These are phyloP conservation scores for Sporobolomyces pararoseus DNA, from an alignment of 768 basidiomycete species.

Conservation along the genomic window DNA sequence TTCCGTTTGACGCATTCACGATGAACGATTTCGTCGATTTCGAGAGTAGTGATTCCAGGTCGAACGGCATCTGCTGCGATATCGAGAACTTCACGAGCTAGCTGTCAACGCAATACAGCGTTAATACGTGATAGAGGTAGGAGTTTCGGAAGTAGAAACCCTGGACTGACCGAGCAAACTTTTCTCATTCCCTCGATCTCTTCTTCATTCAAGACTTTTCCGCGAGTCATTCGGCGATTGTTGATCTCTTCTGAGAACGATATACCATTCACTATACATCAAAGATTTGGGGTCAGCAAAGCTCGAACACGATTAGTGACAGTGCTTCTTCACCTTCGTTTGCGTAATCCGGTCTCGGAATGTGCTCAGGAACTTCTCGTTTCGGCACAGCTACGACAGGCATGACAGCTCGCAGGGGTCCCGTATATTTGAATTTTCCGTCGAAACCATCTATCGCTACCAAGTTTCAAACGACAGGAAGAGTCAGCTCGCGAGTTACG, in stretches of 20 bases:
- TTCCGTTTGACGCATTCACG: conserved; percentile 82
- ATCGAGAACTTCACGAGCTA: conserved; percentile 88
- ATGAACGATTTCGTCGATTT: conserved; percentile 89
- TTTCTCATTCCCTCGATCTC: conserved; percentile 87
- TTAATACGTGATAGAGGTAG: background rate
- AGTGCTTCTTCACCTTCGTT: conserved; percentile 55
- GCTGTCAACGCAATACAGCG: conserved; percentile 53
- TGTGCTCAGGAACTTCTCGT: conserved; percentile 69
- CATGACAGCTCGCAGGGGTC: conserved; percentile 47
- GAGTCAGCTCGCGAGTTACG: background rate
- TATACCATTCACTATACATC: conserved; percentile 25
- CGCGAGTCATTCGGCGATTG: conserved; percentile 52
- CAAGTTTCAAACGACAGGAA: too few relatives aligned
- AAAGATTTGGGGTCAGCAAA: conserved; percentile 24
- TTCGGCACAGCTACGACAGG: conserved; percentile 68
- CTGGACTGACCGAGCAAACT: conserved; percentile 70
- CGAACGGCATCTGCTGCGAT: conserved; percentile 76
- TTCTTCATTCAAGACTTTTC: conserved; percentile 60
- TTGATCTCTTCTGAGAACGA: conserved; percentile 37
- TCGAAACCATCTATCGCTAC: conserved; percentile 35
- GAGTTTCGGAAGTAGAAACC: background rate
- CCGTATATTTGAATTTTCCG: conserved; percentile 45
- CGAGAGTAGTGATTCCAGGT: conserved; percentile 94
- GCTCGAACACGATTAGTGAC: conserved; percentile 48
- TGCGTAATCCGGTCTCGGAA: conserved; percentile 84